phyloP scores from a whole-genome alignment of 495 filamentous ascomycete genomes.

The Aspergillus nidulans region DNA sequence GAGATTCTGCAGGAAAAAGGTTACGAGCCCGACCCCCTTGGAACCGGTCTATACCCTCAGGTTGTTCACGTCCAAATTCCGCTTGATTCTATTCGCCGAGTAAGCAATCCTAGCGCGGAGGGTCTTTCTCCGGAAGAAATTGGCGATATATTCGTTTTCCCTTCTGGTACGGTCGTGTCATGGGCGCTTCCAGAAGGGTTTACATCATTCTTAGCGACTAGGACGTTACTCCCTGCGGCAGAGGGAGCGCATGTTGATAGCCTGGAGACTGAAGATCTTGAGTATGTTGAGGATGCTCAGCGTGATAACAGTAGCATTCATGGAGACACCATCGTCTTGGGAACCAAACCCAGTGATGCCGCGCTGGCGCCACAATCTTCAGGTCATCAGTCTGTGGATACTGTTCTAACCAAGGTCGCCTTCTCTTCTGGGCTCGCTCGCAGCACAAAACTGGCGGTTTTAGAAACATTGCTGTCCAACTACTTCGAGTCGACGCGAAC shows the following conservation, averaged over 20 bases:
- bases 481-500: slow-evolving; percentile 80
- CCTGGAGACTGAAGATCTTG: slow-evolving; percentile 81
- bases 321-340: slow-evolving; percentile 86
- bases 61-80: slow-evolving; percentile 61
- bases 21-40: slow-evolving; percentile 58
- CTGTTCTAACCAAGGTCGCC: slow-evolving; percentile 86
- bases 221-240: slow-evolving; percentile 69
- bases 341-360: slow-evolving; percentile 53
- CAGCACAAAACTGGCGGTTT: slow-evolving; percentile 91
- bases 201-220: slow-evolving; percentile 66
- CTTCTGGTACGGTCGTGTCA: slow-evolving; percentile 89
- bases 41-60: slow-evolving; percentile 60
- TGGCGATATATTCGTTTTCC: slow-evolving; percentile 94
- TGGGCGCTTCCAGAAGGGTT: slow-evolving; percentile 77
- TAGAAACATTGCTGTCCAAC: slow-evolving; percentile 74
- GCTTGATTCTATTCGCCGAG: slow-evolving; percentile 47
- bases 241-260: slow-evolving; percentile 65
- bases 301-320: slow-evolving; percentile 74
- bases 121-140: slow-evolving; percentile 59
- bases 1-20: slow-evolving; percentile 68
- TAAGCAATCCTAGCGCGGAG: slow-evolving; percentile 50
- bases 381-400: slow-evolving; percentile 54
- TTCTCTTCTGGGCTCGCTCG: slow-evolving; percentile 94
- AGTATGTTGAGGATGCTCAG: slow-evolving; percentile 72
- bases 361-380: slow-evolving; percentile 11